Percentiles rank a stretch among this genome's conserved stretches.
These are phyloP conservation scores for Starmerella gropengiesseri DNA, from an alignment of 805 yeast species.

Conservation along the genomic window DNA sequence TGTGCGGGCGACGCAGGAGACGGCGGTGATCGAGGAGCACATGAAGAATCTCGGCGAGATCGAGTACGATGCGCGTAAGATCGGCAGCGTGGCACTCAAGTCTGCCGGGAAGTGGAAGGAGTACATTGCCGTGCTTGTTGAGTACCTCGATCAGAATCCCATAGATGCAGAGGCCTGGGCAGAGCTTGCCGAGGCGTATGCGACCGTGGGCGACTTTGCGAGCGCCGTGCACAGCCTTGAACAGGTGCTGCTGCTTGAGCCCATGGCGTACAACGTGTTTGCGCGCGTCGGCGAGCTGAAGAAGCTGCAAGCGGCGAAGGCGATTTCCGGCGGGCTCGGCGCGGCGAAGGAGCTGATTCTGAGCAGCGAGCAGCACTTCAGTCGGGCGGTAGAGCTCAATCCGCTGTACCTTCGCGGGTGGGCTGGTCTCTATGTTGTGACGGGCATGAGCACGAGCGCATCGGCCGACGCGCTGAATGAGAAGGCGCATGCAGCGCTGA, in stretches of 20 bases:
- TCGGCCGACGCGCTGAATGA: conserved; percentile 26
- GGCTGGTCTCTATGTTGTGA: conserved; percentile 45
- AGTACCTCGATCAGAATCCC: conserved; percentile 54
- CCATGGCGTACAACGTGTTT: conserved; percentile 57
- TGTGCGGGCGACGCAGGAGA: conserved; percentile 43
- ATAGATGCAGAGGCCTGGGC: conserved; percentile 69
- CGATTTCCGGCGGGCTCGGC: conserved; percentile 15
- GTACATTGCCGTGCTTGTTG: conserved; percentile 47
- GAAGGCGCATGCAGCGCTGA: conserved; percentile 33
- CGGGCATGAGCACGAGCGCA: conserved; percentile 4
- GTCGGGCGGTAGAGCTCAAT: conserved; percentile 68
- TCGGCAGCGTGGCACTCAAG: conserved; percentile 27
- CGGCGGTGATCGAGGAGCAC: conserved; percentile 32
- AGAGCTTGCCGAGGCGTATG: conserved; percentile 61
- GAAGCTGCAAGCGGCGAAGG: conserved; percentile 23
- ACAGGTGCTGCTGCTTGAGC: conserved; percentile 58
- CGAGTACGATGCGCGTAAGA: conserved; percentile 26
- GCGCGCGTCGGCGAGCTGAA: conserved; percentile 50
- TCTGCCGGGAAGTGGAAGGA: conserved; percentile 27
- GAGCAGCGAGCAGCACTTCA: conserved; percentile 37
- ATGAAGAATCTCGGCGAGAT: conserved; percentile 22
- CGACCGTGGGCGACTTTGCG: conserved; percentile 47
- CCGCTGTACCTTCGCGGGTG: conserved; percentile 61
- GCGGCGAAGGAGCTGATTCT: conserved; percentile 20
- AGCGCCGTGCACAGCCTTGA: conserved; percentile 57